Conservation (phyloP, 805 yeast species). For the Yarrowia sp. region DNA sequence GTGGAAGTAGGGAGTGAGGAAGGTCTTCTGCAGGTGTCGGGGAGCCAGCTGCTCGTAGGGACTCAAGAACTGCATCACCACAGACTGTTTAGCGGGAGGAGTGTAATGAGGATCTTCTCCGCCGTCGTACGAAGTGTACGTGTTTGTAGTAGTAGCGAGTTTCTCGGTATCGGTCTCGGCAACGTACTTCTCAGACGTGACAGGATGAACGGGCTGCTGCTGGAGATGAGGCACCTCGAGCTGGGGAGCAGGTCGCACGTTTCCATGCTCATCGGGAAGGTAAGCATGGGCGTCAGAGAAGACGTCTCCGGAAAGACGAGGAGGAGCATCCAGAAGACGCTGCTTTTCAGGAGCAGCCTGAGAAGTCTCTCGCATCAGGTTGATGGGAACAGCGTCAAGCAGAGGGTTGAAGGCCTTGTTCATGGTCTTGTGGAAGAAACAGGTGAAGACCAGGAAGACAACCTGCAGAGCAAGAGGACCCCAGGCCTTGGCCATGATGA, state of each 20-base stretch:
- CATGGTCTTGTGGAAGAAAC: constrained; percentile 64
- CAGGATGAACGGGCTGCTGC: not conserved
- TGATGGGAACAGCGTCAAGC: constrained; percentile 43
- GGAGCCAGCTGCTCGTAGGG: constrained; percentile 56
- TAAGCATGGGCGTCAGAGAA: constrained; percentile 21
- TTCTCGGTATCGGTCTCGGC: constrained; percentile 3
- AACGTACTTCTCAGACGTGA: not conserved
- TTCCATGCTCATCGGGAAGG: constrained; percentile 7
- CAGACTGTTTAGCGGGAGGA: constrained; percentile 11
- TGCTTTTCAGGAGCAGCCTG: not conserved
- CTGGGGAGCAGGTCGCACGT: not conserved
- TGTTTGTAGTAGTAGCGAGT: constrained; percentile 9
- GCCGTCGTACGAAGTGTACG: constrained; percentile 1
- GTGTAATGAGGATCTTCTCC: constrained; percentile 11
- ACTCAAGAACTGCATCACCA: constrained; percentile 49
- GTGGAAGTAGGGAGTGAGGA: constrained; percentile 38
- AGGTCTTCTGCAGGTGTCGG: constrained; percentile 32
- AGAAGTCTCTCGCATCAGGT: constrained; percentile 33
- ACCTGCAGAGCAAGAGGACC: constrained; percentile 83
- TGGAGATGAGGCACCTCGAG: constrained; percentile 1
- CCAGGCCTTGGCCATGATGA: constrained; percentile 91
- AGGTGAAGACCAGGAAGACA: constrained; percentile 61
- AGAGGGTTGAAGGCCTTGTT: constrained; percentile 64
- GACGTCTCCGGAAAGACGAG: constrained; percentile 20
- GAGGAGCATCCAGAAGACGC: constrained; percentile 17